Evolutionary conservation across 192 early-diverging fungal genomes (phyloP).

Genomic region (Backusella australiensis): DNA sequence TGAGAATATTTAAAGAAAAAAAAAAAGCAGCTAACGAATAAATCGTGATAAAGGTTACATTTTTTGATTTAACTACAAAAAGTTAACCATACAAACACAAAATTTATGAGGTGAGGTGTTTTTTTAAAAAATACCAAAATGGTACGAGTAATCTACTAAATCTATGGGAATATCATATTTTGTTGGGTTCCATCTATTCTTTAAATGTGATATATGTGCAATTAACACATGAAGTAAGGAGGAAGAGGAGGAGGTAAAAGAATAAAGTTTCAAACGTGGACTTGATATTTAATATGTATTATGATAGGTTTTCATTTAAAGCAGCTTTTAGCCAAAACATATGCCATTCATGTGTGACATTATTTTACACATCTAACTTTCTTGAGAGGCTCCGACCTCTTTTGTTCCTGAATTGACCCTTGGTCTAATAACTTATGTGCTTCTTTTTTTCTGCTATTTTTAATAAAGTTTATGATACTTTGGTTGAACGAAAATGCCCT

Average conservation of each 20-base stretch:
- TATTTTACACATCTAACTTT: background rate
- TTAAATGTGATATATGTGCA: background rate
- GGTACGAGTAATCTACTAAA: background rate
- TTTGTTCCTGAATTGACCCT: background rate
- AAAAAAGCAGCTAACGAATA: background rate
- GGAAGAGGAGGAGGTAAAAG: background rate
- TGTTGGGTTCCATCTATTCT: background rate
- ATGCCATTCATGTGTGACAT: background rate
- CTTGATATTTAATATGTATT: background rate
- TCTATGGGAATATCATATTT: background rate
- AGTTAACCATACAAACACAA: background rate
- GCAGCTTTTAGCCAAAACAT: background rate
- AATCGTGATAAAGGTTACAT: background rate
- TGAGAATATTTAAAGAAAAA: background rate
- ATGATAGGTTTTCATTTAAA: background rate
- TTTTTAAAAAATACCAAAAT: background rate
- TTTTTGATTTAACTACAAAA: constrained; percentile 1
- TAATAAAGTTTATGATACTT: background rate
- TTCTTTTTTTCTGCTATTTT: background rate
- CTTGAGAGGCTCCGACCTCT: background rate
- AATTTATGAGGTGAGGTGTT: background rate
- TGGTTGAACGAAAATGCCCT: background rate
- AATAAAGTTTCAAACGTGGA: background rate
- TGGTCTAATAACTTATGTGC: background rate
- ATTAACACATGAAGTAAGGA: background rate